Conservation (phyloP, 2,329 filamentous ascomycete genomes). For the Hymenoscyphus scutula region DNA sequence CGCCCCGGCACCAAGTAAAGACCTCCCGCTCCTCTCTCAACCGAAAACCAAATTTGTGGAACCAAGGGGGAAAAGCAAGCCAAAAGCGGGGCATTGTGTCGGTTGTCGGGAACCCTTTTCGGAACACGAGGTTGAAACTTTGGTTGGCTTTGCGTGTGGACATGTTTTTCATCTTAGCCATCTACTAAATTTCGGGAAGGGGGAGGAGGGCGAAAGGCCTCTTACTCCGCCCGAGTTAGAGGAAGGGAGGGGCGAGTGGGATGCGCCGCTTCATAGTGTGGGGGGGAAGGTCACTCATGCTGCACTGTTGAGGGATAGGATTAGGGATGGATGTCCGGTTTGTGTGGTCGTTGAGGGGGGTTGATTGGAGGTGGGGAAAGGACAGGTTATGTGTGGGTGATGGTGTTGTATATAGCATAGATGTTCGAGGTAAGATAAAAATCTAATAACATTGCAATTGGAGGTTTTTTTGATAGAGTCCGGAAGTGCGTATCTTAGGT, state of each 20-base stretch:
- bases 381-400: neutral
- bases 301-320: conserved; percentile 68
- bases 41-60: too few relatives aligned
- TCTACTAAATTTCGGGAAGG: conserved; percentile 49
- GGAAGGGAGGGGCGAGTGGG: conserved; percentile 41
- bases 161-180: conserved; percentile 79
- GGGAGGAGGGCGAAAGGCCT: conserved; percentile 36
- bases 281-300: conserved; percentile 87
- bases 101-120: conserved; percentile 55
- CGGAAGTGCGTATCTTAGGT: too few relatives aligned
- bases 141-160: conserved; percentile 78
- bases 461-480: too few relatives aligned
- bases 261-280: conserved; percentile 59
- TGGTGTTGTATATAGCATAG: neutral
- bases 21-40: neutral
- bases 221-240: conserved; percentile 45
- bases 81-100: conserved; percentile 57
- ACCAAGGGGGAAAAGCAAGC: conserved; percentile 9
- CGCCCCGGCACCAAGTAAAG: conserved; percentile 17
- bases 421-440: neutral
- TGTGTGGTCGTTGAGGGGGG: conserved; percentile 38
- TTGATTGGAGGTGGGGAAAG: neutral
- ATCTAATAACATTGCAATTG: too few relatives aligned
- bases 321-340: conserved; percentile 63
- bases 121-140: conserved; percentile 64